Percentiles rank a stretch among this genome's conserved stretches.
phyloP scores from a whole-genome alignment of 495 filamentous ascomycete species.

The Tricharina praecox region DNA sequence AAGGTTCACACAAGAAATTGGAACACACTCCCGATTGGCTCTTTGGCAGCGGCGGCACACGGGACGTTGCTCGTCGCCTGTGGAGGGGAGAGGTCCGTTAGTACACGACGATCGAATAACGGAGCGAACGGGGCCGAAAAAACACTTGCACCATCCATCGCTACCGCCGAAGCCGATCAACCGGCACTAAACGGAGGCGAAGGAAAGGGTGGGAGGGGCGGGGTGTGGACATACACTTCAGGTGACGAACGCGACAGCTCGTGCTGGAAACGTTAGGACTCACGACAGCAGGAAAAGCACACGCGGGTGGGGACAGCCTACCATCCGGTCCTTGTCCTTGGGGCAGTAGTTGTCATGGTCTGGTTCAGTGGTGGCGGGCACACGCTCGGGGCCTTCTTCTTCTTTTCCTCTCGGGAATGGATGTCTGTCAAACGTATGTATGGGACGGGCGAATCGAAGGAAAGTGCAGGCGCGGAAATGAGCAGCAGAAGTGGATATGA shows the following conservation, averaged over 20 bases:
- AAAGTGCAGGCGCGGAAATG: too few relatives aligned
- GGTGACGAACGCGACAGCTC: slow-evolving; percentile 7
- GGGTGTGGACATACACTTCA: slow-evolving; percentile 5
- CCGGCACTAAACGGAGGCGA: neutral
- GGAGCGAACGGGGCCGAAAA: too few relatives aligned
- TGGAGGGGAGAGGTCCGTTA: too few relatives aligned
- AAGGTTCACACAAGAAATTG: neutral
- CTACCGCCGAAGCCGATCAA: too few relatives aligned
- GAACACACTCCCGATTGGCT: slow-evolving; percentile 4
- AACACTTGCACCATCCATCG: too few relatives aligned
- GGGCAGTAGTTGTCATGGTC: slow-evolving; percentile 4
- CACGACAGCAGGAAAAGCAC: neutral
- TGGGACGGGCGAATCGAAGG: too few relatives aligned
- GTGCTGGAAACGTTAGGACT: neutral
- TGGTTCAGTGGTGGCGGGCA: neutral
- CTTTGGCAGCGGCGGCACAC: slow-evolving; percentile 5
- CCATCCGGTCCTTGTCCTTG: slow-evolving; percentile 5
- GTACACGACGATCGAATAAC: too few relatives aligned
- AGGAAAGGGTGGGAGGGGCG: too few relatives aligned
- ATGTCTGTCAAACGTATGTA: neutral
- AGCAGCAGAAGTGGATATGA: too few relatives aligned
- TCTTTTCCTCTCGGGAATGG: neutral
- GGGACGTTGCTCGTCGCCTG: slow-evolving; percentile 5
- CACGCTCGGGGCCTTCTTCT: too few relatives aligned
- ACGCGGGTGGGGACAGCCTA: neutral